phyloP scores from a whole-genome alignment of 148 eudicot species.

The Arbutus unedo region DNA sequence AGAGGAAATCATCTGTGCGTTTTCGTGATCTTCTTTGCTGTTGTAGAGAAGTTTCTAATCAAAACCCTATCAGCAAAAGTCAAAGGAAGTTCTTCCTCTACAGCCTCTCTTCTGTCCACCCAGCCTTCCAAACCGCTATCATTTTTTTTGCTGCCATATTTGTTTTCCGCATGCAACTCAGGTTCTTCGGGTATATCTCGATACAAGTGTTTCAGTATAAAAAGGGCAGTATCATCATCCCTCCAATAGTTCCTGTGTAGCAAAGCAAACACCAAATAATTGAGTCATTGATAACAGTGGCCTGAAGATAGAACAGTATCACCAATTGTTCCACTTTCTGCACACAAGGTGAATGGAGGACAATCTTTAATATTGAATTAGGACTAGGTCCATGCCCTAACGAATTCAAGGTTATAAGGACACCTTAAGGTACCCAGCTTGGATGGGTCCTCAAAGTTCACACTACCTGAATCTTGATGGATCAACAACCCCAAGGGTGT shows the following conservation, averaged over 20 bases:
- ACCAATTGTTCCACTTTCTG: neutral
- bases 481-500: neutral
- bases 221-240: slow-evolving; percentile 83
- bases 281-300: neutral
- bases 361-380: neutral
- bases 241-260: slow-evolving; percentile 86
- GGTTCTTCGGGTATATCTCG: slow-evolving; percentile 64
- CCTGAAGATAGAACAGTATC: neutral
- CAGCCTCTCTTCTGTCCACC: slow-evolving; percentile 34
- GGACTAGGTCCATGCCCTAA: neutral
- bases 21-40: slow-evolving; percentile 30
- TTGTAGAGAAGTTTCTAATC: slow-evolving; percentile 35
- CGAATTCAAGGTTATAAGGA: neutral
- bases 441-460: neutral
- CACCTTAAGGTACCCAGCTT: neutral
- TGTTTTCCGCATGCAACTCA: slow-evolving; percentile 5
- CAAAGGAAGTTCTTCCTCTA: slow-evolving; percentile 54
- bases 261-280: slow-evolving; percentile 1
- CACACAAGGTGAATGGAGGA: neutral
- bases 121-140: slow-evolving; percentile 22
- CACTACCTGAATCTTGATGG: too few relatives aligned
- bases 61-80: slow-evolving; percentile 54
- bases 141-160: slow-evolving; percentile 19
- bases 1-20: slow-evolving; percentile 3
- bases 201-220: slow-evolving; percentile 79